Evolutionary conservation across 805 yeast species (phyloP).

Genomic region (Kuraishia cidri): DNA sequence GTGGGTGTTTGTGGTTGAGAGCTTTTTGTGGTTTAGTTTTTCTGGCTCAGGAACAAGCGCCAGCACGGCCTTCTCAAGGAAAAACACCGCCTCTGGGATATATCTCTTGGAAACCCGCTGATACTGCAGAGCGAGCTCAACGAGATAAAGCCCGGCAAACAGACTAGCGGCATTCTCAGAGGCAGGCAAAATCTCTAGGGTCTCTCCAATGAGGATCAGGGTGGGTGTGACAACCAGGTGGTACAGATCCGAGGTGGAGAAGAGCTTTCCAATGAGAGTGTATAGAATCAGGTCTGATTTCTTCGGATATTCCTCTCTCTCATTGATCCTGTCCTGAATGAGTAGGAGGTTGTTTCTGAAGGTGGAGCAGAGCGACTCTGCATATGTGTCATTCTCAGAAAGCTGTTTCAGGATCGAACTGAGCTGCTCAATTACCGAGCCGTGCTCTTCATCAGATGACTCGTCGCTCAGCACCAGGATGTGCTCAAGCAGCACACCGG

Average conservation of each 20-base stretch:
- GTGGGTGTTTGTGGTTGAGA: too few relatives aligned
- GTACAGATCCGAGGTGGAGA: conserved; percentile 93
- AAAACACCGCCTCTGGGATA: conserved; percentile 68
- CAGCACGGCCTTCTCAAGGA: conserved; percentile 42
- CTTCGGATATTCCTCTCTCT: conserved; percentile 23
- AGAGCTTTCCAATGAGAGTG: conserved; percentile 63
- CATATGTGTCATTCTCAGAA: conserved; percentile 52
- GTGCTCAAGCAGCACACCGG: conserved; percentile 57
- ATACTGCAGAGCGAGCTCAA: conserved; percentile 57
- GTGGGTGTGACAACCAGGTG: conserved; percentile 89
- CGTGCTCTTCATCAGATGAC: conserved; percentile 18
- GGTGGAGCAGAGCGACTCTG: conserved; percentile 50
- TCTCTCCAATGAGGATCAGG: conserved; percentile 61
- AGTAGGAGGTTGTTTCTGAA: conserved; percentile 47
- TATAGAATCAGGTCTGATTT: conserved; percentile 59
- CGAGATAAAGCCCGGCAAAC: conserved; percentile 56
- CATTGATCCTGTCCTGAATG: conserved; percentile 45
- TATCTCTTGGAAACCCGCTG: conserved; percentile 76
- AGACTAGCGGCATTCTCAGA: conserved; percentile 19
- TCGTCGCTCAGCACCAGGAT: conserved; percentile 36
- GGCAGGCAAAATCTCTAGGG: conserved; percentile 38
- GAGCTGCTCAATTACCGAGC: conserved; percentile 23
- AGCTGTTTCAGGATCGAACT: conserved; percentile 41
- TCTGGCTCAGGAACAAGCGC: conserved; percentile 29
- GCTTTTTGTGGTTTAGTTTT: conserved; percentile 9